Evolutionary conservation across 495 filamentous ascomycete genomes (phyloP), one percentile per base, ranked within the genome.

Genomic region (Neurospora hispaniola): DNA sequence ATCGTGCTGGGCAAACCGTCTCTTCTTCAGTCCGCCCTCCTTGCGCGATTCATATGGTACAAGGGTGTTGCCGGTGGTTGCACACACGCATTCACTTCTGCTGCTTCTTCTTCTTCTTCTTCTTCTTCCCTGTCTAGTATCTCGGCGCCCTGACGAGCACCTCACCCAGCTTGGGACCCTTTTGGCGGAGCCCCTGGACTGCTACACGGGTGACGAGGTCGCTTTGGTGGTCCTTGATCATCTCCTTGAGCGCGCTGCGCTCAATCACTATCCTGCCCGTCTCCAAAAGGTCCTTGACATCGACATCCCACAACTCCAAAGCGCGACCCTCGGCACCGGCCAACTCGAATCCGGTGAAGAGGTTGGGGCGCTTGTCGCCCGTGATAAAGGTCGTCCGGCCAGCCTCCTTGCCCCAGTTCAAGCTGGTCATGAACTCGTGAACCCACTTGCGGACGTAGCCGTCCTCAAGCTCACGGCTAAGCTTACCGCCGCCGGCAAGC

Each of bases 251-350:
- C 59, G 94, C 95, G 72, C 82, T 81, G 82, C 90, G 90, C 87
- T 99, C 96, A 76, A 99, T 91, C 70, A 98, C 89, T 75, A 98
- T 83, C 73, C 93, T 87, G 54, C 91, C 92, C 48, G 91, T 88
- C 84, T 96, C 92, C 78, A 99, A 79, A 73, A 98, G 81, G 82
- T 97, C 91, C 86, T 97, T 98, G 48, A 98, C 94, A 86, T 98
- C 95, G 48, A 98, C 91, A 75, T 97, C 92, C 16, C 81, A 81
- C 72, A 88, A 83, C 74, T 87, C 85, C 80, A 92, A 78, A n/a
- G 90, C 89, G 72, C 88, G 87, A 12, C 91, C 93, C 74, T 90
- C 86, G 74, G 87, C 83, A n/a, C 86, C 85, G 69, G 90, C 84
- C 42, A 87, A 84, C 41, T 85, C 84, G 76, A 96, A 79, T 68